Evolutionary conservation across 495 filamentous ascomycete species (phyloP).

Genomic region (Rusavskia elegans): DNA sequence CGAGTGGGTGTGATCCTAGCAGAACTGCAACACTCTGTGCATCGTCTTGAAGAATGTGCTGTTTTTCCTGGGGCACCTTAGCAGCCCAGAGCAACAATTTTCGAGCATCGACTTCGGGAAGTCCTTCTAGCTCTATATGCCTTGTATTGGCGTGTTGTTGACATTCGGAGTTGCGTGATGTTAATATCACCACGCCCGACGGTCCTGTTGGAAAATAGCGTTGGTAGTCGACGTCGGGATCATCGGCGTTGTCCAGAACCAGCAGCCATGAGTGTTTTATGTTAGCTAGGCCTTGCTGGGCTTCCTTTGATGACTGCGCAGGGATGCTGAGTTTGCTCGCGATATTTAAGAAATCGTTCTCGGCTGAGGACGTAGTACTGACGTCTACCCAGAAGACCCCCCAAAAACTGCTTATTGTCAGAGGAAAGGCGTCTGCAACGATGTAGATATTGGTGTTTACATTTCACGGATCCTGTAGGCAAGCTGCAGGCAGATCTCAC

Average conservation of each 20-base stretch:
- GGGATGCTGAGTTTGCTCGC: background rate
- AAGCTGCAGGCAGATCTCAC: slow-evolving; percentile 23
- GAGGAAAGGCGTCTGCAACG: background rate
- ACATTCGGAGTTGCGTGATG: slow-evolving; percentile 22
- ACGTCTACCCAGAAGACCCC: slow-evolving; percentile 30
- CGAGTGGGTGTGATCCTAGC: slow-evolving; percentile 24
- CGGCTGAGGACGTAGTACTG: slow-evolving; percentile 16
- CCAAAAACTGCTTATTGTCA: slow-evolving; percentile 20
- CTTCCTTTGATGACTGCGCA: background rate
- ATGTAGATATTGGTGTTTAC: background rate
- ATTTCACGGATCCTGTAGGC: slow-evolving; percentile 15
- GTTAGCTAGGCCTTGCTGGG: slow-evolving; percentile 18
- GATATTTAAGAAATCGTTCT: slow-evolving; percentile 14
- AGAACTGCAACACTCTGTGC: slow-evolving; percentile 9
- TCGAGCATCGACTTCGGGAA: slow-evolving; percentile 15
- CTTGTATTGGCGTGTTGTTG: slow-evolving; percentile 16
- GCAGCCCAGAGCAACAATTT: slow-evolving; percentile 18
- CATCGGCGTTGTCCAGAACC: slow-evolving; percentile 33
- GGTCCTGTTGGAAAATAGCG: slow-evolving; percentile 20
- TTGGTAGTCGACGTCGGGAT: slow-evolving; percentile 18
- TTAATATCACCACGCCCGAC: slow-evolving; percentile 24
- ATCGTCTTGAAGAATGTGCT: slow-evolving; percentile 6
- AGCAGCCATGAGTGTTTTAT: slow-evolving; percentile 23
- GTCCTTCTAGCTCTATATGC: slow-evolving; percentile 15
- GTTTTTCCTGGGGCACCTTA: slow-evolving; percentile 1